phyloP scores from a whole-genome alignment of 768 basidiomycete genomes.

The Udeniomyces megalosporus region DNA sequence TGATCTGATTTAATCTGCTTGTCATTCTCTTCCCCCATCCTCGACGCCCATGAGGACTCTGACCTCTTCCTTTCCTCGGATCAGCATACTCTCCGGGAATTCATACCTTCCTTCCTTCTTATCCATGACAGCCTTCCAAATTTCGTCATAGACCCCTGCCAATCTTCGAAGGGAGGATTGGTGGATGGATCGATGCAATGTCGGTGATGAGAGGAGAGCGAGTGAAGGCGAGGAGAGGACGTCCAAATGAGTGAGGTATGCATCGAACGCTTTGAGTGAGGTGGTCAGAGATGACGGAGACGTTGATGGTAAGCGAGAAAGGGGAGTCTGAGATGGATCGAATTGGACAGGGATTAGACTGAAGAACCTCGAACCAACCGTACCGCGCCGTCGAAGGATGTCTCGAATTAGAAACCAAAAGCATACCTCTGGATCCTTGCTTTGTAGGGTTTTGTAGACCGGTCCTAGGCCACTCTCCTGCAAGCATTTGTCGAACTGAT shows the following conservation, averaged over 20 bases:
- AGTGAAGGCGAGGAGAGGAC: slow-evolving; percentile 62
- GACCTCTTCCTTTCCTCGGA: slow-evolving; percentile 14
- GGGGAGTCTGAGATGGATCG: slow-evolving; percentile 39
- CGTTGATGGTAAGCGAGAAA: slow-evolving; percentile 56
- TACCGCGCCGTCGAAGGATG: neutral
- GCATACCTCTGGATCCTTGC: slow-evolving; percentile 29
- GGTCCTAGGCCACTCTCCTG: slow-evolving; percentile 34
- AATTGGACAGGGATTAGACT: neutral
- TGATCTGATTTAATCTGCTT: too few relatives aligned
- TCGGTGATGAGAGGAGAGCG: slow-evolving; percentile 50
- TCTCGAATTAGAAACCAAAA: neutral
- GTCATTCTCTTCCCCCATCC: neutral
- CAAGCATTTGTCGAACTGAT: slow-evolving; percentile 30
- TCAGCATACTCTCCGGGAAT: slow-evolving; percentile 64
- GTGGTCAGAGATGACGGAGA: slow-evolving; percentile 46
- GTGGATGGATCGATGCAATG: slow-evolving; percentile 54
- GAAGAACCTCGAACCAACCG: neutral
- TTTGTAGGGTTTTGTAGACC: slow-evolving; percentile 29
- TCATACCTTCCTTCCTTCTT: slow-evolving; percentile 63
- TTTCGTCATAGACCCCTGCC: slow-evolving; percentile 47
- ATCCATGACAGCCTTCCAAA: slow-evolving; percentile 62
- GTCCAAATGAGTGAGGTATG: slow-evolving; percentile 68
- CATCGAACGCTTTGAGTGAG: slow-evolving; percentile 50
- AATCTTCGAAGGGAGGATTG: slow-evolving; percentile 54
- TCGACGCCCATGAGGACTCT: slow-evolving; percentile 9